Evolutionary conservation across 345 rosid genomes (phyloP).

Genomic region (Geranium rotundifolium): DNA sequence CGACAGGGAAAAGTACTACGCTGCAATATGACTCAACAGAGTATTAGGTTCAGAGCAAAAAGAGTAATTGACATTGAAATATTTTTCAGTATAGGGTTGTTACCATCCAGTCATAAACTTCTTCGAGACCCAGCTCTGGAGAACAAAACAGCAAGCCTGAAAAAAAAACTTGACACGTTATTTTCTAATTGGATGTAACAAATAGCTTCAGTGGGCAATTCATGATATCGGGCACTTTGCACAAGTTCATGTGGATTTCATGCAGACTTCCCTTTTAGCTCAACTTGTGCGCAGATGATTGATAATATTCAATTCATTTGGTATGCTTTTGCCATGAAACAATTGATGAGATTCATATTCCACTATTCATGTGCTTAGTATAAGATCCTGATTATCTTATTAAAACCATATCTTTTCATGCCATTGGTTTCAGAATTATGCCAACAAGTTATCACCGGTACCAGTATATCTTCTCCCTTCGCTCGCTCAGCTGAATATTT

Average conservation of each 20-base stretch:
- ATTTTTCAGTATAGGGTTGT: conserved; percentile 1
- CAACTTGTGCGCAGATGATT: neutral
- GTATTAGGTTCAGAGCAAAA: conserved; percentile 16
- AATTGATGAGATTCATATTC: neutral
- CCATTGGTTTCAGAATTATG: no score
- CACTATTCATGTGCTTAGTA: neutral
- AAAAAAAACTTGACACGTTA: neutral
- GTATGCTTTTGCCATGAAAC: neutral
- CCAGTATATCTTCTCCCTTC: no score
- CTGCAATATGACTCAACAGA: conserved; percentile 25
- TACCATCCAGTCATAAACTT: conserved; percentile 81
- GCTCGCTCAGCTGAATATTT: no score
- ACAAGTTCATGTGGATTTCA: neutral
- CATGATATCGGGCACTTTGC: no score
- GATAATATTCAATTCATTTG: no score
- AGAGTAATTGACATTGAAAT: neutral
- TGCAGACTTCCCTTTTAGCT: neutral
- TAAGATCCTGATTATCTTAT: neutral
- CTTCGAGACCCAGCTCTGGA: conserved; percentile 65
- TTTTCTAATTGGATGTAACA: neutral
- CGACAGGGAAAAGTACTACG: conserved; percentile 67
- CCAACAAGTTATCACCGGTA: no score
- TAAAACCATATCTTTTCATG: no score
- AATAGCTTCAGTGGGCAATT: neutral
- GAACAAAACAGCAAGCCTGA: conserved; percentile 62